phyloP scores from a whole-genome alignment of 257 asterid species.

The Solanum bulbocastanum region DNA sequence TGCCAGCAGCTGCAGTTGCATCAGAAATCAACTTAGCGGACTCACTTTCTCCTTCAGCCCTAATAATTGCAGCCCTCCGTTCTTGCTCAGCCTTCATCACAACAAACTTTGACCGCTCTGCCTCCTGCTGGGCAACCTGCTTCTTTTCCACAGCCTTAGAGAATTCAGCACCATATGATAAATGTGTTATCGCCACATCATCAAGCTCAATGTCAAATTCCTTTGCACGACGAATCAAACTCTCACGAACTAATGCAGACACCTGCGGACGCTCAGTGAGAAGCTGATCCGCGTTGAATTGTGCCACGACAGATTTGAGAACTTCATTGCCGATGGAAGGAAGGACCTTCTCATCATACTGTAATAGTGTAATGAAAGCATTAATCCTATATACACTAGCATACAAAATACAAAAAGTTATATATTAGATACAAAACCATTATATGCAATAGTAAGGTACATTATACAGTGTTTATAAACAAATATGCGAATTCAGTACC shows the following conservation, averaged over 20 bases:
- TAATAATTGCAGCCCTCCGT: constrained; percentile 17
- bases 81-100: constrained; percentile 81
- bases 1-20: constrained; percentile 34
- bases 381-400: neutral
- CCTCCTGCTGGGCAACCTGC: constrained; percentile 99
- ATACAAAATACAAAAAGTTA: neutral
- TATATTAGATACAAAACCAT: neutral
- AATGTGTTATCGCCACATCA: constrained; percentile 87
- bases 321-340: constrained; percentile 98
- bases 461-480: neutral
- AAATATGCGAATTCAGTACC: neutral
- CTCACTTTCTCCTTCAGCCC: constrained; percentile 50
- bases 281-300: constrained; percentile 91
- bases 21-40: constrained; percentile 40
- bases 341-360: constrained; percentile 91
- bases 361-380: neutral
- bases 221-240: constrained; percentile 72
- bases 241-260: constrained; percentile 86
- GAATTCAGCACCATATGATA: constrained; percentile 85
- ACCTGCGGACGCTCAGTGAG: constrained; percentile 90
- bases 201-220: constrained; percentile 83
- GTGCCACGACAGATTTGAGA: constrained; percentile 85
- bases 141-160: constrained; percentile 96
- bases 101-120: constrained; percentile 85
- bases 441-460: neutral